A percentile compares a stretch with the other conserved stretches of the same genome.
Evolutionary conservation across 2,329 filamentous ascomycete species (phyloP).

Genomic region (Parafenestella ontariensis): DNA sequence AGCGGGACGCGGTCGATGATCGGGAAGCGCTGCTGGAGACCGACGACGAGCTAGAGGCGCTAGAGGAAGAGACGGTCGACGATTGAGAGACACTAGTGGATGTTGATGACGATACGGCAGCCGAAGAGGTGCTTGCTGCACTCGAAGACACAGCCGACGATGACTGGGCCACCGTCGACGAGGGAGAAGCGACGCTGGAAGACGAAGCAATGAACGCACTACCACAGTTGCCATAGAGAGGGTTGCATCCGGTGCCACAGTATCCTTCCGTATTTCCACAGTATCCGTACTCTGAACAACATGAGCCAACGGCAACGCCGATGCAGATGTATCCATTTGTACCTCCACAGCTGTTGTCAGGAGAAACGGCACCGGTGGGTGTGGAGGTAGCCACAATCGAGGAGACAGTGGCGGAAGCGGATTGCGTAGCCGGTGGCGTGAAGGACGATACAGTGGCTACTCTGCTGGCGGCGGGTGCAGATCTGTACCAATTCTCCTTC

Average conservation of each 20-base stretch:
- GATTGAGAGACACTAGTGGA: no score
- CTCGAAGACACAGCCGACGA: no score
- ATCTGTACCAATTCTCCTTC: slow-evolving; percentile 56
- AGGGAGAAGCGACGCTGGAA: background rate
- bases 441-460: slow-evolving; percentile 17
- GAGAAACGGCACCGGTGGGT: slow-evolving; percentile 9
- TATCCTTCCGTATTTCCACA: slow-evolving; percentile 16
- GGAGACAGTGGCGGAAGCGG: slow-evolving; percentile 21
- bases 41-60: no score
- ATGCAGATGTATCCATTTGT: slow-evolving; percentile 28
- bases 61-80: no score
- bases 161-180: no score
- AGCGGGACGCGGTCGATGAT: no score
- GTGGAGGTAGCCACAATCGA: slow-evolving; percentile 4
- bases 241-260: slow-evolving; percentile 9
- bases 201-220: background rate
- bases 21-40: no score
- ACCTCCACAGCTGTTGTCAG: slow-evolving; percentile 28
- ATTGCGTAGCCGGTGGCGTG: slow-evolving; percentile 15
- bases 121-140: no score
- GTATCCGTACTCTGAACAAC: slow-evolving; percentile 28
- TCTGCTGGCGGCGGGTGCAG: slow-evolving; percentile 11
- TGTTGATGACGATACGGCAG: no score
- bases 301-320: slow-evolving; percentile 47
- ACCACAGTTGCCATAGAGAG: slow-evolving; percentile 12